phyloP scores from a whole-genome alignment of 2,329 filamentous ascomycete genomes.

The Harringtonia lauricola region DNA sequence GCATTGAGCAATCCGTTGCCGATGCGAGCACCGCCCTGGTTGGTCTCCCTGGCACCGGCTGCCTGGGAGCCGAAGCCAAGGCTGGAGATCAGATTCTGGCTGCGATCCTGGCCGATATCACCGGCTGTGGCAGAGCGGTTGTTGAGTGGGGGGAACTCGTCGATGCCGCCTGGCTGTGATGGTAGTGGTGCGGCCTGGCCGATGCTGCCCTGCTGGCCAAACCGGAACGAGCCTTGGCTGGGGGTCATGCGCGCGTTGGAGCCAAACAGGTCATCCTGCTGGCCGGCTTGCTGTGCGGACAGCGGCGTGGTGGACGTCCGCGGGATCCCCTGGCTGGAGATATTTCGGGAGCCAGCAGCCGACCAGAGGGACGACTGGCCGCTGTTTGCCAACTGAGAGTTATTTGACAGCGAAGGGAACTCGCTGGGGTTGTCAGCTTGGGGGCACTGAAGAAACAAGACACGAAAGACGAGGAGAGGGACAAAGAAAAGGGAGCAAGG shows the following conservation, averaged over 20 bases:
- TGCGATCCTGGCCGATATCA: constrained; percentile 46
- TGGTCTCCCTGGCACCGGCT: constrained; percentile 10
- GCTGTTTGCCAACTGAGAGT: constrained; percentile 38
- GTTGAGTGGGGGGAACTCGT: constrained; percentile 54
- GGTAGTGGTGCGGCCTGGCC: constrained; percentile 28
- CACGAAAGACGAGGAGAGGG: background rate
- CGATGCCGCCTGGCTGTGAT: constrained; percentile 35
- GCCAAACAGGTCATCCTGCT: constrained; percentile 36
- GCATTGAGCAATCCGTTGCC: constrained; percentile 54
- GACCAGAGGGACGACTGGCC: constrained; percentile 45
- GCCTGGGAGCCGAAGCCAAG: constrained; percentile 41
- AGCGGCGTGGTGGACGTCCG: constrained; percentile 40
- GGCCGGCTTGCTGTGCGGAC: constrained; percentile 30
- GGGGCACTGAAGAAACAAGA: background rate
- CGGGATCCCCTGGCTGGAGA: constrained; percentile 33
- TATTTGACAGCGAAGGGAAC: constrained; percentile 55
- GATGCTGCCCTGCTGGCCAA: constrained; percentile 34
- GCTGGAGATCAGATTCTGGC: constrained; percentile 38
- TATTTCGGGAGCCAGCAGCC: constrained; percentile 33
- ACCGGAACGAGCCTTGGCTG: constrained; percentile 39
- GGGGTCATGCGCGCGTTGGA: constrained; percentile 22
- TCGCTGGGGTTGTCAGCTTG: constrained; percentile 34
- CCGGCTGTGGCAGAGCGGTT: constrained; percentile 42
- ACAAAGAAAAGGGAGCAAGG: background rate
- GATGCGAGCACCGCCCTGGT: constrained; percentile 26